Evolutionary conservation across 768 basidiomycete species (phyloP), one percentile per base, ranked within the genome.

Genomic region (Naganishia kalamii): DNA sequence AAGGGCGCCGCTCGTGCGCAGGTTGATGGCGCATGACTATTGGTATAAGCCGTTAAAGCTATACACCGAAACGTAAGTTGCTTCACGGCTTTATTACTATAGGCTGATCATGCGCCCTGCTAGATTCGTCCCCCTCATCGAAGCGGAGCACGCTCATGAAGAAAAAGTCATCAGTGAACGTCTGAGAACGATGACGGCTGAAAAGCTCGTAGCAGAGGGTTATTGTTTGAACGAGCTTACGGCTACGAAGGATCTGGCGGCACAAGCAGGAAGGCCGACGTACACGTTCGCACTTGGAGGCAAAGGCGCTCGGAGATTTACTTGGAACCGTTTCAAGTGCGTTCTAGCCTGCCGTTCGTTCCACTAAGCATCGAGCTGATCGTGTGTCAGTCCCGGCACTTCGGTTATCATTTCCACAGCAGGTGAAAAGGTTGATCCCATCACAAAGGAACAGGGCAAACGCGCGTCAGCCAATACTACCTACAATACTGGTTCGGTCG

Each of bases 301-400:
- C 84, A 88, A 19, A 87, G 88, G 0, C 11, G 70, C 65, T 15
- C 69, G 85, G 2, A 72, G 77, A 13, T 79, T 92, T 5, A 86
- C 85, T 0, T 84, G 85, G 41, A 84, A 89, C 72, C 82, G 83
- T 63, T 87, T 92, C 67, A 85, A 85, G 90, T 90, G 70, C 72
- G 85, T 80, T 0, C 15, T 35, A 11, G 23, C 11, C 32, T 30
- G 4, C 0, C 48, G 29, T 17, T 57, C 33, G 27, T n/a, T n/a
- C n/a, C n/a, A n/a, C n/a, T n/a, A n/a, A n/a, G n/a, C n/a, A n/a
- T n/a, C n/a, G 57, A 35, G 15, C 47, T 33, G 33, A n/a, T 63
- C 51, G 19, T 27, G 33, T n/a, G 60, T 25, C 62, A 91, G 89
- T 66, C 85, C 84, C 54, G 89, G 90, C 4, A 84, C 84, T 0